phyloP scores from a whole-genome alignment of 345 rosid species.

The Lagerstroemia speciosa region DNA sequence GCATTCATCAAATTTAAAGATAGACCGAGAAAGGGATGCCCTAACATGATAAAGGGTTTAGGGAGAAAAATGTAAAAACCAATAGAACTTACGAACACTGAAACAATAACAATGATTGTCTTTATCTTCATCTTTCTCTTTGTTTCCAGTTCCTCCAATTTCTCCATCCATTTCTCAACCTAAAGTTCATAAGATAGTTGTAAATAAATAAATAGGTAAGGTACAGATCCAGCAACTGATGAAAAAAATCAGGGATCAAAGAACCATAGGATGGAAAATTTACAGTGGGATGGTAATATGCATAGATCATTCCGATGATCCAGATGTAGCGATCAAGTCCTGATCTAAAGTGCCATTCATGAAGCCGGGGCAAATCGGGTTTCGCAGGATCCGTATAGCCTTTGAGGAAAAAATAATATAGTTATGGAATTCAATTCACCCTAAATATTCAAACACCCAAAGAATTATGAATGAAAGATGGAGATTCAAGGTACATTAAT shows the following conservation, averaged over 20 bases:
- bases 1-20: neutral
- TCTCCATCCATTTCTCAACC: constrained; percentile 99
- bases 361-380: constrained; percentile 69
- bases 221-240: constrained; percentile 5
- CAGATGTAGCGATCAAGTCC: constrained; percentile 98
- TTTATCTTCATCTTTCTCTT: constrained; percentile 63
- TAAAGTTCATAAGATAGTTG: constrained; percentile 31
- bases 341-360: constrained; percentile 98
- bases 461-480: neutral
- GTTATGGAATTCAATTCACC: neutral
- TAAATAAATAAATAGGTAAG: constrained; percentile 17
- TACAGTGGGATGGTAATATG: constrained; percentile 93
- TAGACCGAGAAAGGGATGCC: neutral
- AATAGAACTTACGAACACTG: constrained; percentile 49
- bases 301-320: constrained; percentile 93
- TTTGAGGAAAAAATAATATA: constrained; percentile 16
- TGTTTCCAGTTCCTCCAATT: constrained; percentile 79
- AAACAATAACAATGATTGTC: constrained; percentile 38
- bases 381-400: constrained; percentile 90
- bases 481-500: neutral
- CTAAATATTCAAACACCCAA: constrained; percentile 3
- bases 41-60: neutral
- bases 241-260: neutral
- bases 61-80: constrained; percentile 5
- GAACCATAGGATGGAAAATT: neutral